Conservation (phyloP, 441 rosid species). For the Bruguiera hainesii region DNA sequence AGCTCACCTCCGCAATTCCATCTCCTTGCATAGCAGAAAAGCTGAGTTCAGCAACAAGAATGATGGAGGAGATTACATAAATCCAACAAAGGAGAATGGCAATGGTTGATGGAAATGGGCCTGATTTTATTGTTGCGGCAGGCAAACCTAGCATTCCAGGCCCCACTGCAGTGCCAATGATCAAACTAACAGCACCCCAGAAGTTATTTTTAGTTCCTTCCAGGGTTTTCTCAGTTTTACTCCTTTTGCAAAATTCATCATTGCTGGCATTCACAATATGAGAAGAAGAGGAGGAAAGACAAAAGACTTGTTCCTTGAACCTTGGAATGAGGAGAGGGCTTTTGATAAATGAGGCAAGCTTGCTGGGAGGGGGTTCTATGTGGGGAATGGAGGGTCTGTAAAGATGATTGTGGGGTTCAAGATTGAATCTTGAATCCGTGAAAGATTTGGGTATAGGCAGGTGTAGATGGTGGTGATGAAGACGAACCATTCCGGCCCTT, state of each 20-base stretch:
- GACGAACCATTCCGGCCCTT: conserved; percentile 32
- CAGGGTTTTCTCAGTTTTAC: conserved; percentile 21
- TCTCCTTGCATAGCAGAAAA: conserved; percentile 88
- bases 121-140: conserved; percentile 74
- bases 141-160: conserved; percentile 93
- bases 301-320: conserved; percentile 24
- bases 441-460: conserved; percentile 26
- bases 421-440: conserved; percentile 33
- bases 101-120: conserved; percentile 68
- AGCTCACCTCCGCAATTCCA: conserved; percentile 76
- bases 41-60: conserved; percentile 87
- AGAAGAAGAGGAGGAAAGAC: conserved; percentile 22
- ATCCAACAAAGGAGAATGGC: conserved; percentile 73
- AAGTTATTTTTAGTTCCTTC: conserved; percentile 41
- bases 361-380: conserved; percentile 6
- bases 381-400: conserved; percentile 23
- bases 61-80: conserved; percentile 76
- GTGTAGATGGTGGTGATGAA: conserved; percentile 24
- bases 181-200: conserved; percentile 92
- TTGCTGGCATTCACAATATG: conserved; percentile 8
- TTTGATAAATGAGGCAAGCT: conserved; percentile 15
- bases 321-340: conserved; percentile 23
- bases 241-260: conserved; percentile 15
- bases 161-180: conserved; percentile 89
- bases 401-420: conserved; percentile 20